phyloP scores from a whole-genome alignment of 306 rosid genomes.

The Fragaria iinumae region DNA sequence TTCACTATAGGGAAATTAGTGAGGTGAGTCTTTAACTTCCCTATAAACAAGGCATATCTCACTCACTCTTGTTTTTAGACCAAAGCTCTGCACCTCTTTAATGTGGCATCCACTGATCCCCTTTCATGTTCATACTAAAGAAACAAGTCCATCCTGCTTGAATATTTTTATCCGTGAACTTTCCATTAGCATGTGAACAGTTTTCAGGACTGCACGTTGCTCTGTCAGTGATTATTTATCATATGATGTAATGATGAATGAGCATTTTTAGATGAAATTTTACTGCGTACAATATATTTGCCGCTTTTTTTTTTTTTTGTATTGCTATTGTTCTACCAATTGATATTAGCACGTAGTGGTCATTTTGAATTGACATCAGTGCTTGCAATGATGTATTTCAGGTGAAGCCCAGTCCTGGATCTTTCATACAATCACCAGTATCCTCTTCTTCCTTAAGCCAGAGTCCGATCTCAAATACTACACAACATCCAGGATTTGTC shows the following conservation, averaged over 20 bases:
- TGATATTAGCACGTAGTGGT: constrained; percentile 26
- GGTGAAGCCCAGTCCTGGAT: constrained; percentile 57
- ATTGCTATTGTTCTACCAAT: constrained; percentile 12
- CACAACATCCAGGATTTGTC: constrained; percentile 45
- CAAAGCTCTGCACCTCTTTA: neutral
- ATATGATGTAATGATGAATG: neutral
- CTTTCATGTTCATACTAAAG: neutral
- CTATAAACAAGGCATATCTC: constrained; percentile 24
- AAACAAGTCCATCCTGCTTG: neutral
- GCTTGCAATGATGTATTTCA: constrained; percentile 38
- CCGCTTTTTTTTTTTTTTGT: neutral
- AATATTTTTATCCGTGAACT: neutral
- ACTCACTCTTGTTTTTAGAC: neutral
- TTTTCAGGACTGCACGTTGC: neutral
- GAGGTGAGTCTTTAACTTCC: constrained; percentile 58
- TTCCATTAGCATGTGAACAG: neutral
- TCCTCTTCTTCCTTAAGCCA: constrained; percentile 49
- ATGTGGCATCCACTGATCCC: neutral
- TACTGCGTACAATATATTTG: neutral
- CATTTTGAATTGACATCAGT: constrained; percentile 16
- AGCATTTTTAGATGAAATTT: constrained; percentile 7
- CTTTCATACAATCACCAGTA: constrained; percentile 46
- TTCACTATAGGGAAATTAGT: constrained; percentile 81
- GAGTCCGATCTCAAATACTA: constrained; percentile 36
- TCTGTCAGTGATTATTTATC: neutral